Conservation (phyloP, 257 asterid genomes). For the Penstemon barbatus region DNA sequence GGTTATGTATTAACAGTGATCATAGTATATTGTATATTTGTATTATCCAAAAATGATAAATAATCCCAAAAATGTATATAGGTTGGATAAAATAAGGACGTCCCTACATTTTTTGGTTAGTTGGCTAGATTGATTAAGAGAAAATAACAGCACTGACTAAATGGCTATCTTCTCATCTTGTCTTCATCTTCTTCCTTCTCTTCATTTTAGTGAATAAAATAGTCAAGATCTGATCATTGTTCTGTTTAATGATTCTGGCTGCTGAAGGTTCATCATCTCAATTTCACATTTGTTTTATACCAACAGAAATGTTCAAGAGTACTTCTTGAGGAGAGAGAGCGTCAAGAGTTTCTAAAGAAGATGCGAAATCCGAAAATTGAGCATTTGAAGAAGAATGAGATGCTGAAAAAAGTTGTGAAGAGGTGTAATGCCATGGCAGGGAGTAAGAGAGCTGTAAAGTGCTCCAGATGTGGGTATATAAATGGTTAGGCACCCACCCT, state of each 20-base stretch:
- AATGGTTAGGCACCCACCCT: slow-evolving; percentile 60
- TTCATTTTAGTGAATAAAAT: slow-evolving; percentile 7
- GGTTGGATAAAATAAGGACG: too few species aligned
- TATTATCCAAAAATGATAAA: too few species aligned
- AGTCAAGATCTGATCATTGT: slow-evolving; percentile 10
- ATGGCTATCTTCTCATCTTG: neutral
- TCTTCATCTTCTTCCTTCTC: slow-evolving; percentile 10
- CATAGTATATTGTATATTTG: too few species aligned
- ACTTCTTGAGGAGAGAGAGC: slow-evolving; percentile 64
- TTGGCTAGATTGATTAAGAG: too few species aligned
- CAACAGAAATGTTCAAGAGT: slow-evolving; percentile 70
- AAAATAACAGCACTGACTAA: too few species aligned
- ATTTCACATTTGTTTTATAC: slow-evolving; percentile 19
- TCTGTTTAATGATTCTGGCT: slow-evolving; percentile 10
- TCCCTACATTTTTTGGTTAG: too few species aligned
- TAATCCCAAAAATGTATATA: too few species aligned
- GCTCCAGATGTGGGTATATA: slow-evolving; percentile 69
- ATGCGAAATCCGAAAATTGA: slow-evolving; percentile 74
- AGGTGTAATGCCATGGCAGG: slow-evolving; percentile 62
- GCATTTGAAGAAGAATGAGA: slow-evolving; percentile 57
- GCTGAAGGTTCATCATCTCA: slow-evolving; percentile 20
- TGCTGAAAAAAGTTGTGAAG: slow-evolving; percentile 51
- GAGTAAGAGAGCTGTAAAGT: slow-evolving; percentile 44
- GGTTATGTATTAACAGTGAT: too few species aligned
- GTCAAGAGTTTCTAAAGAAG: slow-evolving; percentile 49